Conservation (phyloP, 176 grass and related monocot genomes). For the Miscanthus lutarioriparius region DNA sequence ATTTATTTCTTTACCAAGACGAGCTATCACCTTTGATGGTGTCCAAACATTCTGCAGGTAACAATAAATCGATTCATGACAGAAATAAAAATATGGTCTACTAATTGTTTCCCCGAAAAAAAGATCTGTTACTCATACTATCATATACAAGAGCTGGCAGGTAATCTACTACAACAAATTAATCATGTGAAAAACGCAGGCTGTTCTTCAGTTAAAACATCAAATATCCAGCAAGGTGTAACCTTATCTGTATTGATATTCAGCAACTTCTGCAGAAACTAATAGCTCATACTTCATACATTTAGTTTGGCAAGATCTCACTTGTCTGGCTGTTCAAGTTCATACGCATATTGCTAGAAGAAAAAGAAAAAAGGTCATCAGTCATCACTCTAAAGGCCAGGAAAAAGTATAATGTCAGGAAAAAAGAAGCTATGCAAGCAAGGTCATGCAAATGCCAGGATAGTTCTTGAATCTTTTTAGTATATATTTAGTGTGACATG, state of each 20-base stretch:
- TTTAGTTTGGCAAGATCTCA: neutral
- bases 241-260: neutral
- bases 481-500: neutral
- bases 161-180: neutral
- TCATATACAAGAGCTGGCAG: neutral
- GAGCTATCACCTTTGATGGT: constrained; percentile 89
- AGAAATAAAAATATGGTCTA: neutral
- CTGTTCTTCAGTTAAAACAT: constrained; percentile 5
- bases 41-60: constrained; percentile 80
- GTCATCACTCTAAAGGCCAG: neutral
- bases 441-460: neutral
- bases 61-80: neutral
- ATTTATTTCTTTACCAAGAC: constrained; percentile 95
- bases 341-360: neutral
- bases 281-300: neutral
- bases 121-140: neutral
- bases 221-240: constrained; percentile 12
- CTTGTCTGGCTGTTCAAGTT: constrained; percentile 1
- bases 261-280: constrained; percentile 2
- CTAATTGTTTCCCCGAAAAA: constrained; percentile 6
- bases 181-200: neutral
- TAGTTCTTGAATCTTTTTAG: neutral
- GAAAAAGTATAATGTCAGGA: neutral
- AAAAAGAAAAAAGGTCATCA: neutral
- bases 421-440: neutral